Percentiles rank a stretch among this genome's conserved stretches.
Conservation (phyloP, 306 rosid species). For the Spatholobus suberectus region DNA sequence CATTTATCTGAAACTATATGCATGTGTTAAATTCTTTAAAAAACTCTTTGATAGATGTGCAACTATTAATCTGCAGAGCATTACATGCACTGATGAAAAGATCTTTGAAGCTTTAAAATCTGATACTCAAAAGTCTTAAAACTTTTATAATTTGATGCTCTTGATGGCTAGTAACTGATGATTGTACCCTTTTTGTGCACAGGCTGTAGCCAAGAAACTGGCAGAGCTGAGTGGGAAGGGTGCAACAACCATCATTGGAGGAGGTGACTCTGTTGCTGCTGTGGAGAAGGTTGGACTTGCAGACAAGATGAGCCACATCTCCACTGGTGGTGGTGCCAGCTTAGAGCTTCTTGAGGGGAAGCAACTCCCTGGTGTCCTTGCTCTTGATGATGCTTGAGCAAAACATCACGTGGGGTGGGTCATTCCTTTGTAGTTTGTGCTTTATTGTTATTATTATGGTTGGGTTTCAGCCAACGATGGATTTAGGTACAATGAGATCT, state of each 20-base stretch:
- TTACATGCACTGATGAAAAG: background rate
- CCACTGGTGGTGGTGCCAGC: constrained; percentile 99
- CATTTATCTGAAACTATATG: no score
- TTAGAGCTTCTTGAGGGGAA: constrained; percentile 99
- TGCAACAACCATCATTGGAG: constrained; percentile 94
- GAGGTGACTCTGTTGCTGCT: constrained; percentile 98
- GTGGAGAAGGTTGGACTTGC: constrained; percentile 96
- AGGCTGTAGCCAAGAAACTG: constrained; percentile 87
- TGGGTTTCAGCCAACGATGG: constrained; percentile 56
- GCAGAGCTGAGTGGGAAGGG: constrained; percentile 92
- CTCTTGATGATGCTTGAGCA: constrained; percentile 80
- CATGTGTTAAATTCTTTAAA: no score
- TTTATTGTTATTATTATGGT: constrained; percentile 36
- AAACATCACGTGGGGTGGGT: background rate
- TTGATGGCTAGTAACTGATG: background rate
- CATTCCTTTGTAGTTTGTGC: constrained; percentile 36
- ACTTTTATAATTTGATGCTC: background rate
- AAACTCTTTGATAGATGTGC: no score
- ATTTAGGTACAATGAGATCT: constrained; percentile 38
- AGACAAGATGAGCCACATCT: constrained; percentile 96
- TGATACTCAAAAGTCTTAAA: background rate
- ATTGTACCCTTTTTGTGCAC: constrained; percentile 15
- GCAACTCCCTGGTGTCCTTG: constrained; percentile 92
- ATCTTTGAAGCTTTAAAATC: background rate
- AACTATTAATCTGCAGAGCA: no score